Conservation (phyloP, 345 rosid genomes). For the Sonneratia caseolaris region DNA sequence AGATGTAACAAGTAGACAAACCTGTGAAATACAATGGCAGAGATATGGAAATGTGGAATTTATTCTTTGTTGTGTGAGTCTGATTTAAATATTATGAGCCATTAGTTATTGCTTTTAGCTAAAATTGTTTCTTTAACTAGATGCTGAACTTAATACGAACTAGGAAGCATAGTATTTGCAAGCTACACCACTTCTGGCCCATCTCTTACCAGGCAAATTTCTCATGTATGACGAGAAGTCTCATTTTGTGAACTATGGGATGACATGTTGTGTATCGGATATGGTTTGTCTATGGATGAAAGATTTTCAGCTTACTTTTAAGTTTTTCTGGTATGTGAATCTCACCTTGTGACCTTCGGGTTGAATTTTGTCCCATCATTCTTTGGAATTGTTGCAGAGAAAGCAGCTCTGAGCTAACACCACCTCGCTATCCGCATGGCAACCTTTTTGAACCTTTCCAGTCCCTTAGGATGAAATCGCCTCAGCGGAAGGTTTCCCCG, state of each 20-base stretch:
- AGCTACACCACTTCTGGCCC: not conserved
- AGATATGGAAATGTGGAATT: no score
- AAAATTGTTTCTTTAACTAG: not conserved
- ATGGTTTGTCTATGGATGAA: not conserved
- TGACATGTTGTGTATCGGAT: not conserved
- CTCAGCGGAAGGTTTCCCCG: slow-evolving; percentile 42
- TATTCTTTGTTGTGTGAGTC: not conserved
- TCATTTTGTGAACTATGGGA: not conserved
- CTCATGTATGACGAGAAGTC: not conserved
- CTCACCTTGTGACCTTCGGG: no score
- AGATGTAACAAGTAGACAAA: not conserved
- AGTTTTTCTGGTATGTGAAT: no score
- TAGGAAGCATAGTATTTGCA: not conserved
- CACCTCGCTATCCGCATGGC: slow-evolving; percentile 17
- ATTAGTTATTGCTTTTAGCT: not conserved
- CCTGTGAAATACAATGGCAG: not conserved
- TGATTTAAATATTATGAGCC: not conserved
- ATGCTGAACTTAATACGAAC: not conserved
- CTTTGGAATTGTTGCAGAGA: slow-evolving; percentile 36
- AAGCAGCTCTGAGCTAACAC: slow-evolving; percentile 17
- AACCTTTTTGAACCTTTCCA: slow-evolving; percentile 49
- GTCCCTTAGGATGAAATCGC: slow-evolving; percentile 38
- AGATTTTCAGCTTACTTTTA: not conserved
- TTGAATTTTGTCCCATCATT: not conserved
- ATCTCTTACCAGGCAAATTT: not conserved